Evolutionary conservation across 2,329 filamentous ascomycete species (phyloP).

Genomic region (Tolypocladium ophioglossoides): DNA sequence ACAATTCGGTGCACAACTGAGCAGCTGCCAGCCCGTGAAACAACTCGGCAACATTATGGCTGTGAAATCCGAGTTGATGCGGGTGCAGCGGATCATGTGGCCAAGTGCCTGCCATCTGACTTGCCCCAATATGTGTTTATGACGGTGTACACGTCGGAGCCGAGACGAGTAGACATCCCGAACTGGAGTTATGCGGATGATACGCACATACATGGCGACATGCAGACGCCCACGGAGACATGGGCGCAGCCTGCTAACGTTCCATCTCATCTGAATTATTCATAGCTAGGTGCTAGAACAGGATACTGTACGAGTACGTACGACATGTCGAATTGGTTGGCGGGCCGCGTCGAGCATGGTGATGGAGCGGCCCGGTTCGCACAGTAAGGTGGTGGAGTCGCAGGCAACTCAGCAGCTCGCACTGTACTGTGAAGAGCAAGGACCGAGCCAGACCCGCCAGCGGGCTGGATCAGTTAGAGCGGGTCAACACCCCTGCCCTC

Average conservation of each 20-base stretch:
- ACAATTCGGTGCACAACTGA: not conserved
- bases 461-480: not conserved
- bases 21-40: not conserved
- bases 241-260: not conserved
- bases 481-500: not conserved
- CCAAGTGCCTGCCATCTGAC: not conserved
- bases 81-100: not conserved
- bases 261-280: not conserved
- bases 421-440: not conserved
- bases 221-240: not conserved
- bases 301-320: not conserved
- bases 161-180: not conserved
- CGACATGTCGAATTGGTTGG: not conserved
- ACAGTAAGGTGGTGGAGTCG: too few relatives aligned
- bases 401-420: not conserved
- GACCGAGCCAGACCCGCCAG: not conserved
- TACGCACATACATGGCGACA: not conserved
- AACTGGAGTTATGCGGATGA: not conserved
- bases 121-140: not conserved
- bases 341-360: not conserved
- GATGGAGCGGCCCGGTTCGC: not conserved
- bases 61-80: not conserved
- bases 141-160: not conserved
- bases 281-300: not conserved
- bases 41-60: not conserved